Evolutionary conservation across 164 flowering plant genomes (phyloP).

Genomic region (Cinnamomum chago): DNA sequence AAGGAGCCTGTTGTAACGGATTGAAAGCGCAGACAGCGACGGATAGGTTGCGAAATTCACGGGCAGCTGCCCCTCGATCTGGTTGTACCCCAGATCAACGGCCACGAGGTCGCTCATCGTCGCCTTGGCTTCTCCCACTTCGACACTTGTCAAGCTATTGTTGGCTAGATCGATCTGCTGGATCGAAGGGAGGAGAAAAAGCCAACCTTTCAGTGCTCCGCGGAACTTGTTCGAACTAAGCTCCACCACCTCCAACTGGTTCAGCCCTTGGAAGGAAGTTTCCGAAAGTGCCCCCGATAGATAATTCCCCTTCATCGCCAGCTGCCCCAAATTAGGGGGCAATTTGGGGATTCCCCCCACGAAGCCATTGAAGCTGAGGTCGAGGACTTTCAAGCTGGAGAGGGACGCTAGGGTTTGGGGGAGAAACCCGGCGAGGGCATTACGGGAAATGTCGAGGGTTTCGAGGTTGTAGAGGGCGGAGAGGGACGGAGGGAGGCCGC

Average conservation of each 20-base stretch:
- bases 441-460: slow-evolving; percentile 52
- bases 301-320: slow-evolving; percentile 53
- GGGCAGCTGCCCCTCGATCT: slow-evolving; percentile 49
- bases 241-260: slow-evolving; percentile 55
- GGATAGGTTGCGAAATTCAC: slow-evolving; percentile 44
- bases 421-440: slow-evolving; percentile 52
- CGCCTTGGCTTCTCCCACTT: slow-evolving; percentile 32
- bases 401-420: slow-evolving; percentile 36
- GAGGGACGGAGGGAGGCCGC: slow-evolving; percentile 44
- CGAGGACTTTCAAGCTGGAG: slow-evolving; percentile 37
- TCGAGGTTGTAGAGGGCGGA: slow-evolving; percentile 38
- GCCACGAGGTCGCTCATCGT: slow-evolving; percentile 52
- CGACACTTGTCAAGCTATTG: slow-evolving; percentile 59
- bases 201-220: slow-evolving; percentile 50
- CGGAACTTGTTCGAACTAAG: slow-evolving; percentile 59
- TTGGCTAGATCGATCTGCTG: slow-evolving; percentile 73
- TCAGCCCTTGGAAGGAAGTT: slow-evolving; percentile 41
- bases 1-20: slow-evolving; percentile 57
- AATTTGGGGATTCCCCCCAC: slow-evolving; percentile 56
- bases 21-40: slow-evolving; percentile 48
- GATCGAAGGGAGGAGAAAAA: slow-evolving; percentile 54
- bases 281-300: slow-evolving; percentile 44
- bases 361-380: slow-evolving; percentile 73
- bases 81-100: slow-evolving; percentile 73
- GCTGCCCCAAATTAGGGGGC: slow-evolving; percentile 47